Percentiles rank a stretch among this genome's conserved stretches.
Conservation (phyloP, 108 stramenopile genomes). For the Stephanodiscus triporus region DNA sequence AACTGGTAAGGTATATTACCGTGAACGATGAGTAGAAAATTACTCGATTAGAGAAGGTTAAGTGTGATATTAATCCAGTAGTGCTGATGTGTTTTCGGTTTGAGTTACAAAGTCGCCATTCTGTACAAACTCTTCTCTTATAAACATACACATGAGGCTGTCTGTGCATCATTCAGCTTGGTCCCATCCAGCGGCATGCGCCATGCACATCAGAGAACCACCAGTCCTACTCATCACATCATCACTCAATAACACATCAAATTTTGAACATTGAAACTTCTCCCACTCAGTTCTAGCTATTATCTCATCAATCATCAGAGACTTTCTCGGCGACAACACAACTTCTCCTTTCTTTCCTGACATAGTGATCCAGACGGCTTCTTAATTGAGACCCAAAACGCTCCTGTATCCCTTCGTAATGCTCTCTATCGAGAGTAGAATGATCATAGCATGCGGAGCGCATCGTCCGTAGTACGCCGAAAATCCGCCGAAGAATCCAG, state of each 20-base stretch:
- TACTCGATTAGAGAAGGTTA: background rate
- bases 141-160: conserved; percentile 47
- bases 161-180: conserved; percentile 32
- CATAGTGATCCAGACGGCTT: too few species aligned
- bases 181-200: conserved; percentile 27
- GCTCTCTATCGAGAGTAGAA: conserved; percentile 94
- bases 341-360: too few species aligned
- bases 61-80: background rate
- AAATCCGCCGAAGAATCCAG: conserved; percentile 96
- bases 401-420: conserved; percentile 83
- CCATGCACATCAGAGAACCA: background rate
- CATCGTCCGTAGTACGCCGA: conserved; percentile 96
- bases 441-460: conserved; percentile 99
- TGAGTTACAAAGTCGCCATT: conserved; percentile 32
- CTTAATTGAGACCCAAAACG: conserved; percentile 52
- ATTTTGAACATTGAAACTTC: too few species aligned
- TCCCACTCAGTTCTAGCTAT: too few species aligned
- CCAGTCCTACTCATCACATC: too few species aligned
- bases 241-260: too few species aligned
- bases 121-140: conserved; percentile 69
- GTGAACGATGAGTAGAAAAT: conserved; percentile 41
- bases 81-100: conserved; percentile 34
- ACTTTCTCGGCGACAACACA: too few species aligned
- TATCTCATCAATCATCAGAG: too few species aligned
- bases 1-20: conserved; percentile 71